Percentiles rank a stretch among this genome's conserved stretches.
These are phyloP conservation scores for Apiospora phragmitis DNA, from an alignment of 2,329 filamentous ascomycete species.

Conservation along the genomic window DNA sequence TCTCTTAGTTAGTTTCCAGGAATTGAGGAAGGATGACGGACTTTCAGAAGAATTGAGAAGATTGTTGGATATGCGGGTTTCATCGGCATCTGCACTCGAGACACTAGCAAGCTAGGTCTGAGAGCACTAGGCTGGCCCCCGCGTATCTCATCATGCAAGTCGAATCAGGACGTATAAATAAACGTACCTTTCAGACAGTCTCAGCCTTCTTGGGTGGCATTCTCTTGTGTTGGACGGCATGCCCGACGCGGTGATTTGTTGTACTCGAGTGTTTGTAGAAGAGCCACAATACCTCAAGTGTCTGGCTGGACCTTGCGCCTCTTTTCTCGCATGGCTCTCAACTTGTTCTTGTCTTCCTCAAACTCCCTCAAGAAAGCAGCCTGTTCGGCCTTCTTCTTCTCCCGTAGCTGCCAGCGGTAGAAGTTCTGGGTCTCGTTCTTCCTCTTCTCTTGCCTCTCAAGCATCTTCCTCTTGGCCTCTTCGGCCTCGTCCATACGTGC, in stretches of 20 bases:
- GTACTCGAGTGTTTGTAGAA: not conserved
- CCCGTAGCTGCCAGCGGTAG: slow-evolving; percentile 80
- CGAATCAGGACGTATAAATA: not conserved
- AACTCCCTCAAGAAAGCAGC: slow-evolving; percentile 69
- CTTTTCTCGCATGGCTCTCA: slow-evolving; percentile 69
- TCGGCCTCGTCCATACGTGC: slow-evolving; percentile 72
- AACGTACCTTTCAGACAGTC: slow-evolving; percentile 17
- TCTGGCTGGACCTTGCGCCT: slow-evolving; percentile 55
- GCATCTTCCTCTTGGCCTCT: slow-evolving; percentile 57
- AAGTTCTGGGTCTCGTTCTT: slow-evolving; percentile 69
- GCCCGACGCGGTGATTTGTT: not conserved
- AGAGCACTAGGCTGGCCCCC: slow-evolving; percentile 49
- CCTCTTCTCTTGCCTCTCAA: slow-evolving; percentile 65
- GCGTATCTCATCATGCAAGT: slow-evolving; percentile 51
- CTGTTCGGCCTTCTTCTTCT: slow-evolving; percentile 76
- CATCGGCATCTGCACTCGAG: slow-evolving; percentile 49
- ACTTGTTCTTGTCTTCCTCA: slow-evolving; percentile 72
- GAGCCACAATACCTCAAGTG: not conserved
- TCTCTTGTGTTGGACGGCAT: not conserved
- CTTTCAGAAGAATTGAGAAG: slow-evolving; percentile 65
- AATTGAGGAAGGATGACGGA: not conserved
- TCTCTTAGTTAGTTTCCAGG: not conserved
- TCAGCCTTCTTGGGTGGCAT: not conserved
- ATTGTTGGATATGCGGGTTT: slow-evolving; percentile 61
- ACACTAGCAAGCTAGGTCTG: slow-evolving; percentile 23